Conservation (phyloP, 495 filamentous ascomycete species). For the Hapsidospora chrysogenum region DNA sequence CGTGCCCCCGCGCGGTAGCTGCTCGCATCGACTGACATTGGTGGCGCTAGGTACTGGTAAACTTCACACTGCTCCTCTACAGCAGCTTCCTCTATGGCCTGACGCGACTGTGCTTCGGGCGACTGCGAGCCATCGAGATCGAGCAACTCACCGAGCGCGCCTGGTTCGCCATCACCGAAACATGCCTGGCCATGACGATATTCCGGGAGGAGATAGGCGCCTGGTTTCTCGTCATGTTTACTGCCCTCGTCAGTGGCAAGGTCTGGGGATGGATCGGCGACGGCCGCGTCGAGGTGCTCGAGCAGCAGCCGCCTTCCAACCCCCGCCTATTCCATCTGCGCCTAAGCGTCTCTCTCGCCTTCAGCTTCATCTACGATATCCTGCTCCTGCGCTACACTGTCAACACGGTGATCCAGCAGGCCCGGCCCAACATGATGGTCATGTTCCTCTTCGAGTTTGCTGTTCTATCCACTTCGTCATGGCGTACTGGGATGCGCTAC, state of each 20-base stretch:
- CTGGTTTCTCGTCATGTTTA: slow-evolving; percentile 93
- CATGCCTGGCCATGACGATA: slow-evolving; percentile 96
- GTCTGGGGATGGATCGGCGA: slow-evolving; percentile 98
- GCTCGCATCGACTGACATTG: slow-evolving; percentile 4
- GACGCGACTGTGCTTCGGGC: slow-evolving; percentile 81
- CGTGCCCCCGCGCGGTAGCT: slow-evolving; percentile 1
- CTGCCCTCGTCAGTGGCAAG: slow-evolving; percentile 77
- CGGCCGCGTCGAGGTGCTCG: slow-evolving; percentile 80
- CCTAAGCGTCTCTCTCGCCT: slow-evolving; percentile 55
- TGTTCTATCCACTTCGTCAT: slow-evolving; percentile 60
- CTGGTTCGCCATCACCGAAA: slow-evolving; percentile 95
- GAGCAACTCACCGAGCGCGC: slow-evolving; percentile 95
- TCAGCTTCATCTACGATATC: slow-evolving; percentile 61
- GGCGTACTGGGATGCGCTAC: slow-evolving; percentile 66
- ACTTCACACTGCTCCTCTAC: slow-evolving; percentile 63
- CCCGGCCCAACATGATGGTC: slow-evolving; percentile 95
- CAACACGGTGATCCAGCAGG: slow-evolving; percentile 64
- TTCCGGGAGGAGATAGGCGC: slow-evolving; percentile 88
- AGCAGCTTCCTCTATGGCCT: slow-evolving; percentile 67
- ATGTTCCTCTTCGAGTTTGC: slow-evolving; percentile 99
- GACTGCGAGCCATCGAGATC: slow-evolving; percentile 79
- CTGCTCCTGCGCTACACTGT: slow-evolving; percentile 68
- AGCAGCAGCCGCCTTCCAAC: slow-evolving; percentile 88
- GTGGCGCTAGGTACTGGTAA: slow-evolving; percentile 60
- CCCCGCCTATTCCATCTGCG: slow-evolving; percentile 79